Evolutionary conservation across 345 rosid genomes (phyloP), one percentile per base, ranked within the genome.

Genomic region (Melaleuca quinquenervia): DNA sequence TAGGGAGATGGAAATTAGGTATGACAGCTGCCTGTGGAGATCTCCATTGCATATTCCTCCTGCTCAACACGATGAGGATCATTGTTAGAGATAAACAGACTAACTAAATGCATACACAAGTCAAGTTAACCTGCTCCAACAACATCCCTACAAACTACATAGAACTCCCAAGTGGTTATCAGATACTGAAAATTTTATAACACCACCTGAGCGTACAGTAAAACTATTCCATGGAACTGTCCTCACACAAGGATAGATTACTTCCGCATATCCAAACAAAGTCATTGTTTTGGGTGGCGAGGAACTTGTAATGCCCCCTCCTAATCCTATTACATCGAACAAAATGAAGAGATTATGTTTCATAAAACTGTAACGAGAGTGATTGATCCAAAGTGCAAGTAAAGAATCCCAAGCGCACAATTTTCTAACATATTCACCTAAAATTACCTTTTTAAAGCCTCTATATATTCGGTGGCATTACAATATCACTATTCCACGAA

Each of bases 1-100:
- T 93, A 11, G 99, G 99, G 52, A 94, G 97, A 89, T 95, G 98
- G 78, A 92, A 88, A 88, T 93, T 91, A 1, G 96, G 95, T 18
- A 93, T 70, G 9, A 94, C 89, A 83, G 99, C 97, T 60, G 97
- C 98, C 85, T 83, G 93, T 15, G 97, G 98, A 86, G 93, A 88
- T 36, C 87, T 90, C 96, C 93, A 94, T 91, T 82, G 91, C 8
- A 82, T 83, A 82, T 87, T 90, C 87, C 92, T 91, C 91, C 95
- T 93, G 91, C 80, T 18, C 1, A 3, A 70, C 80, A 0, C 18
- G 26, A 36, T 0, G 5, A 36, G 80, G 48, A 70, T 70, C 24
- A 36, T 70, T 36, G 80, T 36, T 36, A 70, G 14, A 36, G 26
- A 36, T 36, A 70, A 8, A 36, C 12, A 36, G 36, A 8, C 48